Percentiles rank a stretch among this genome's conserved stretches.
Conservation (phyloP, 306 rosid genomes). For the Morella rubra region DNA sequence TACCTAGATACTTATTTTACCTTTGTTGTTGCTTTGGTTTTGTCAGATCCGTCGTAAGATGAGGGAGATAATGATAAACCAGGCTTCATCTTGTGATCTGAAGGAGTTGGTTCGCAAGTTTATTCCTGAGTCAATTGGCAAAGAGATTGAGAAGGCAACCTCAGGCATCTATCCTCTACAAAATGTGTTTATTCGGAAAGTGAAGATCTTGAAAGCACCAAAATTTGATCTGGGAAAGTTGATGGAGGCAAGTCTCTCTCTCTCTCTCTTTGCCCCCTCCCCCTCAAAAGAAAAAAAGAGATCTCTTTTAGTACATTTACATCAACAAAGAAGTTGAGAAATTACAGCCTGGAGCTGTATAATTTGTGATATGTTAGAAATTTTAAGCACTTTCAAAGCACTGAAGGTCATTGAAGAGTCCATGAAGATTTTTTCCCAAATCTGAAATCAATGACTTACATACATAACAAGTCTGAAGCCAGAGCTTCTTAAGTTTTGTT, state of each 20-base stretch:
- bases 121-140: constrained; percentile 89
- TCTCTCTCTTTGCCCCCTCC: neutral
- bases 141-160: constrained; percentile 86
- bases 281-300: too few species aligned
- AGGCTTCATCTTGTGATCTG: constrained; percentile 78
- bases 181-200: constrained; percentile 83
- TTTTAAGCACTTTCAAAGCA: neutral
- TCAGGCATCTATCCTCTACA: constrained; percentile 76
- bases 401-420: neutral
- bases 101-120: constrained; percentile 89
- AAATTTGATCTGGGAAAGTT: constrained; percentile 91
- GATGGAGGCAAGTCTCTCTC: constrained; percentile 65
- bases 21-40: neutral
- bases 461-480: neutral
- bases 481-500: neutral
- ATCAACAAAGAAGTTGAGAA: neutral
- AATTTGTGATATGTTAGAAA: neutral
- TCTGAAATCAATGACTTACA: neutral
- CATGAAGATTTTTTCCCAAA: neutral
- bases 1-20: neutral
- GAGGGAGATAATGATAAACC: constrained; percentile 83
- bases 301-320: neutral
- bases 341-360: neutral
- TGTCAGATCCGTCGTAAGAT: constrained; percentile 87
- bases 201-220: constrained; percentile 91